Conservation (phyloP, 1,284 basidiomycete species). For the Trametes hirsuta region DNA sequence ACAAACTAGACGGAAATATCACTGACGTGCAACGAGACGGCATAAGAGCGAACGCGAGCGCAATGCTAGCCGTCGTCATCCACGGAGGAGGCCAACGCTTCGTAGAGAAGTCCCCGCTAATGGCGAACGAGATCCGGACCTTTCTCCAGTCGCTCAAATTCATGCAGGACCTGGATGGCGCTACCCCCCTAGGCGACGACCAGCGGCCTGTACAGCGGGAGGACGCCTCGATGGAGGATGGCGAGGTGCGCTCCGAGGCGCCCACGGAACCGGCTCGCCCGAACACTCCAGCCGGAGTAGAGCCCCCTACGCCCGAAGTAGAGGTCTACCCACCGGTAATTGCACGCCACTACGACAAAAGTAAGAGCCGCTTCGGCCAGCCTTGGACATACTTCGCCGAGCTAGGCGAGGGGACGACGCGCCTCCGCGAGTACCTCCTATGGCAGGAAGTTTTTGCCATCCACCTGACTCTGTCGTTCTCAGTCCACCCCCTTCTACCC, state of each 20-base stretch:
- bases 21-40: not conserved
- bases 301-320: not conserved
- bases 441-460: too few species aligned
- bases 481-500: too few species aligned
- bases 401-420: not conserved
- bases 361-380: conserved; percentile 10
- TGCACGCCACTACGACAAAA: not conserved
- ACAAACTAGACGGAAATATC: conserved; percentile 2
- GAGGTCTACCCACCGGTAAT: conserved; percentile 6
- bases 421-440: conserved; percentile 1
- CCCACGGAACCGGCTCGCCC: too few species aligned
- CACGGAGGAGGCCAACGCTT: conserved; percentile 6
- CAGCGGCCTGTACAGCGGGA: too few species aligned
- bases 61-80: conserved; percentile 4
- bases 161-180: not conserved
- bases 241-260: too few species aligned
- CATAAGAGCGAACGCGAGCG: not conserved
- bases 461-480: too few species aligned
- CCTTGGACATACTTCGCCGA: conserved; percentile 10
- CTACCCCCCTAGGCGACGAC: too few species aligned
- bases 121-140: not conserved
- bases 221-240: too few species aligned
- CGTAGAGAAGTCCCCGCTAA: not conserved
- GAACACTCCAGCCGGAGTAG: too few species aligned
- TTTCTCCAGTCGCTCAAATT: not conserved